Percentiles rank a stretch among this genome's conserved stretches.
phyloP scores from a whole-genome alignment of 768 basidiomycete genomes.

The Kwoniella sp. region DNA sequence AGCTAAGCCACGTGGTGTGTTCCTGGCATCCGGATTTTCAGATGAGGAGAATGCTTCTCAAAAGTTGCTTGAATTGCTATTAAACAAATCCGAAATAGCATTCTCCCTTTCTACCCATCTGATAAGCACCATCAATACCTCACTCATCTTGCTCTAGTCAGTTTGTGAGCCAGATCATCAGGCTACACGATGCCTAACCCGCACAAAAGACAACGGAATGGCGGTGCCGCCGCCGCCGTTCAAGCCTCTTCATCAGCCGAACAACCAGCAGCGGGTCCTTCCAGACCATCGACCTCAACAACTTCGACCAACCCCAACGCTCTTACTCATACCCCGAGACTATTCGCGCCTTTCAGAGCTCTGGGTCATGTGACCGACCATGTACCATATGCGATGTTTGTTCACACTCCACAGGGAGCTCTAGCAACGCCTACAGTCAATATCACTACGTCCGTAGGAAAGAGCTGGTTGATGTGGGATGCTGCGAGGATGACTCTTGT shows the following conservation, averaged over 20 bases:
- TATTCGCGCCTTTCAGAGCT: slow-evolving; percentile 93
- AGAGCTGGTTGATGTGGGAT: slow-evolving; percentile 94
- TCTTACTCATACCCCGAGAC: slow-evolving; percentile 29
- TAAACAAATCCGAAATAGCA: not conserved
- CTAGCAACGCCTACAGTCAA: slow-evolving; percentile 80
- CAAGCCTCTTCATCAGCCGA: not conserved
- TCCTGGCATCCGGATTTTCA: not conserved
- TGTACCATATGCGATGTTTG: slow-evolving; percentile 84
- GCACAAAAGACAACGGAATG: slow-evolving; percentile 18
- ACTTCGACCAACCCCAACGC: not conserved
- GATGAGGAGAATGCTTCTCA: not conserved
- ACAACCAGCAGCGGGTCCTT: slow-evolving; percentile 28
- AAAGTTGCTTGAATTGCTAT: not conserved
- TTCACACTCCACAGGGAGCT: slow-evolving; percentile 78
- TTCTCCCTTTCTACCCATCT: no score
- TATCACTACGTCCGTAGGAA: slow-evolving; percentile 82
- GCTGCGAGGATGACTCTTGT: slow-evolving; percentile 87
- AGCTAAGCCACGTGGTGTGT: not conserved
- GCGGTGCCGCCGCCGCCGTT: not conserved
- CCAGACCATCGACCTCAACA: slow-evolving; percentile 11
- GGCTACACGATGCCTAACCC: slow-evolving; percentile 13
- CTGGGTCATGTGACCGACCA: slow-evolving; percentile 91
- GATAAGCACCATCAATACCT: not conserved
- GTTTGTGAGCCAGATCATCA: not conserved
- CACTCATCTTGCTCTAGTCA: not conserved